Evolutionary conservation across 2,329 filamentous ascomycete species (phyloP), one percentile per base, ranked within the genome.

Genomic region (Calonectria ilicicola): DNA sequence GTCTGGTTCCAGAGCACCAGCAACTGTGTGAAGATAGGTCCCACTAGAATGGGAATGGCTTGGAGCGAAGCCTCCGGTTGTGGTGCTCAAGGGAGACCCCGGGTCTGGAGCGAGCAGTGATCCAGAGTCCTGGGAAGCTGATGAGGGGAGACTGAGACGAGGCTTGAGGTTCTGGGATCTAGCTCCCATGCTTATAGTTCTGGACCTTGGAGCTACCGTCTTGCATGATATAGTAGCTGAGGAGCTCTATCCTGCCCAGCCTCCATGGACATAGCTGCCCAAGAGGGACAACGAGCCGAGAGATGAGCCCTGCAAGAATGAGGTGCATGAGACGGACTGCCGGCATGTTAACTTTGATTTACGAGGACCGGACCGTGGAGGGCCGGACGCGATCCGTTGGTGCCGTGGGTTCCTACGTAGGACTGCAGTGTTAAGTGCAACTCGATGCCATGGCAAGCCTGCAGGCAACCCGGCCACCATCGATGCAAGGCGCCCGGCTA

Each of bases 351-450:
- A 69, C 56, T 66, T 62, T 58, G 62, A 46, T 66, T 44, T 69
- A 70, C 72, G 72, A 76, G 77, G 74, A 71, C 70, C 77, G 77
- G 77, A 79, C 77, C 77, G 77, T 74, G 67, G 76, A 77, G 76
- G 76, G 72, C 74, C 69, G 69, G 35, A 70, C 70, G 49, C 75
- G 74, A 78, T 70, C 77, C 72, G 75, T 73, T 69, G 62, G 69
- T 63, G 73, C 76, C 73, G 78, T 73, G 32, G 27, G 47, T 66
- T 42, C 38, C 47, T 51, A 58, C 44, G 38, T 63, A 63, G 44
- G 66, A 51, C 66, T 62, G 58, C 58, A 62, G 38, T 38, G 6
- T 32, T 38, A 49, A 47, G 63, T 60, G 64, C 58, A 47, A 60
- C 69, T 67, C 21, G 44, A 67, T 53, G 27, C 3, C 47, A 65